phyloP scores from a whole-genome alignment of 208 protist genomes.

The Leishmania arabica region DNA sequence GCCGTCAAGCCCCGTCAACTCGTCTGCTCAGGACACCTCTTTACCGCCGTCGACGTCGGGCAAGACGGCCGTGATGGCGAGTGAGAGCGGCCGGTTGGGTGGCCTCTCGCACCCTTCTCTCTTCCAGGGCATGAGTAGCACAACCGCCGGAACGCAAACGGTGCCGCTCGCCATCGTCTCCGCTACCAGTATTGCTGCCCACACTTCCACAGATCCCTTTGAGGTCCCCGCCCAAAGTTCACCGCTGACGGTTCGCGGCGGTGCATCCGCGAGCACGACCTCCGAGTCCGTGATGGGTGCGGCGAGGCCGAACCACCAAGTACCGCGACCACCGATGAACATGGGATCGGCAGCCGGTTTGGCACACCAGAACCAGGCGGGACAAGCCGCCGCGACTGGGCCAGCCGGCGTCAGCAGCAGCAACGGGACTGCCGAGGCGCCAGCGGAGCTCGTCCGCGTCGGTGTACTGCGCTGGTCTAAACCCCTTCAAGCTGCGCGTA shows the following conservation, averaged over 20 bases:
- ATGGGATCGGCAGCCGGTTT: too few species aligned
- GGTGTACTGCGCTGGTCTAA: constrained; percentile 6
- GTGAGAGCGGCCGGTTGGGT: not conserved
- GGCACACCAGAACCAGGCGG: too few species aligned
- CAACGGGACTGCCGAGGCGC: not conserved
- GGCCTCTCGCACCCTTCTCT: not conserved
- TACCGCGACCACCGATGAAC: too few species aligned
- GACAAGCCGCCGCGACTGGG: not conserved
- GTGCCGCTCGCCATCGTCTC: not conserved
- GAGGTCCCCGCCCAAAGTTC: not conserved
- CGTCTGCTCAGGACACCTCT: not conserved
- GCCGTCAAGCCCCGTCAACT: not conserved
- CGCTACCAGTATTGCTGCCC: not conserved
- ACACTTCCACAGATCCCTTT: not conserved
- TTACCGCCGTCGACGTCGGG: not conserved
- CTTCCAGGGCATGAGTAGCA: not conserved
- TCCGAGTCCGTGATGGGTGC: too few species aligned
- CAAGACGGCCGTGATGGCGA: not conserved
- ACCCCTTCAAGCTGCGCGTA: not conserved
- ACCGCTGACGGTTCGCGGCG: not conserved
- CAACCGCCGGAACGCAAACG: not conserved
- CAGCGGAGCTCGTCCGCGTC: not conserved
- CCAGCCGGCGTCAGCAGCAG: not conserved
- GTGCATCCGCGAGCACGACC: not conserved
- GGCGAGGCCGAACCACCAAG: too few species aligned